Evolutionary conservation across 371 early-diverging fungal species (phyloP).

Genomic region (Neoconidiobolus thromboides): DNA sequence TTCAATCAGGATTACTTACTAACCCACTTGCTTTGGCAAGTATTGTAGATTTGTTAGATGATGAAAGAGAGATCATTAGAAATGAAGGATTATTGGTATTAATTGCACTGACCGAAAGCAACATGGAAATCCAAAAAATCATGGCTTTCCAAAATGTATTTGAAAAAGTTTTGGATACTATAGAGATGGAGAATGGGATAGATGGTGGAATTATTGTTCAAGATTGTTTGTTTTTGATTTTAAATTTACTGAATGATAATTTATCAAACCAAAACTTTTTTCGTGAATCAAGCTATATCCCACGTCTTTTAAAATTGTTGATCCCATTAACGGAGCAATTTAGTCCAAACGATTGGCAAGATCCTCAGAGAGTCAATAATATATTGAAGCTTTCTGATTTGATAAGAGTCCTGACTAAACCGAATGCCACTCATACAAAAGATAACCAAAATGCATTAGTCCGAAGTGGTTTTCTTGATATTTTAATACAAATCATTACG

Average conservation of each 20-base stretch:
- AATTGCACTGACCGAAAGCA: constrained; percentile 67
- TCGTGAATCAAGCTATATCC: constrained; percentile 85
- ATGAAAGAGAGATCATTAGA: constrained; percentile 80
- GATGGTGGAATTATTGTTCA: constrained; percentile 90
- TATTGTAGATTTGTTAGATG: constrained; percentile 81
- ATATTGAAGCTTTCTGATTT: constrained; percentile 62
- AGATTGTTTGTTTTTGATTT: constrained; percentile 80
- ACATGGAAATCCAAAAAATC: constrained; percentile 93
- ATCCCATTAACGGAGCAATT: constrained; percentile 15
- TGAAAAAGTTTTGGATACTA: constrained; percentile 66
- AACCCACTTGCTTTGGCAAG: constrained; percentile 79
- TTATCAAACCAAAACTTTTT: constrained; percentile 93
- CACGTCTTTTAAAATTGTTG: constrained; percentile 51
- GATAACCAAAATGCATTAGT: constrained; percentile 70
- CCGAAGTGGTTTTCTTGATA: constrained; percentile 39
- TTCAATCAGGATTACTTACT: constrained; percentile 73
- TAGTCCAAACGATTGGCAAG: constrained; percentile 34
- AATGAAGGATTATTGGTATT: constrained; percentile 84
- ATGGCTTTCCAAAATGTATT: constrained; percentile 94
- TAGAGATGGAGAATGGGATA: constrained; percentile 79
- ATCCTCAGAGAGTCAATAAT: constrained; percentile 62
- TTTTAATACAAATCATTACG: constrained; percentile 24
- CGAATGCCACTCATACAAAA: constrained; percentile 64
- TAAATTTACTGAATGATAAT: constrained; percentile 80
- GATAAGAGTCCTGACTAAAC: constrained; percentile 70